Evolutionary conservation across 139 green algal genomes (phyloP).

Genomic region (Chlorella sorokiniana): DNA sequence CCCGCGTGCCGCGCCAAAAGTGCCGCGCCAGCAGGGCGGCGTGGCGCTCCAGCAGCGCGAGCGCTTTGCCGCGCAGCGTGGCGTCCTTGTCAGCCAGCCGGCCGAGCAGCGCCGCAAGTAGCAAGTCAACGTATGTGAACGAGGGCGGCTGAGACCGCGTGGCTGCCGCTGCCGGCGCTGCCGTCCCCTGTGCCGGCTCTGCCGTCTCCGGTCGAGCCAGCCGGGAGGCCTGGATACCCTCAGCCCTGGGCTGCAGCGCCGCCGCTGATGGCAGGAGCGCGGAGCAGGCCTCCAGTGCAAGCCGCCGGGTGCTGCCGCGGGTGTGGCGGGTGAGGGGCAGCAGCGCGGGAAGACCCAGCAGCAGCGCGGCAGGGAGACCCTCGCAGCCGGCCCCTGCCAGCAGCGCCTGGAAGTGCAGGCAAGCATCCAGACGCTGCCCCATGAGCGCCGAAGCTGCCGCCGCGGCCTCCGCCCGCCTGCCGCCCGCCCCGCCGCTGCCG

Average conservation of each 20-base stretch:
- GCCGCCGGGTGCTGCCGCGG: constrained; percentile 6
- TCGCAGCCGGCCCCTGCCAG: background rate
- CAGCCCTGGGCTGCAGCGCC: background rate
- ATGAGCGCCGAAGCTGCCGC: background rate
- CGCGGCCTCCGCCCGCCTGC: background rate
- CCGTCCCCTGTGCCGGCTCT: background rate
- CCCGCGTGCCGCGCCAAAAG: background rate
- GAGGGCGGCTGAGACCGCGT: background rate
- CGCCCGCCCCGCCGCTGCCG: no score
- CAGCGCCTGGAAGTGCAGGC: background rate
- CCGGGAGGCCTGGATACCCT: no score
- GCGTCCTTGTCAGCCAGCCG: constrained; percentile 5
- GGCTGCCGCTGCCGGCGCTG: background rate
- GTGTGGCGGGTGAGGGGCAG: background rate
- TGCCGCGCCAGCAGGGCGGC: background rate
- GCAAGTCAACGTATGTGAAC: no score
- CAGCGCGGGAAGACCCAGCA: constrained; percentile 8
- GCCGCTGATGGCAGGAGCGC: background rate
- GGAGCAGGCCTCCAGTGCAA: background rate
- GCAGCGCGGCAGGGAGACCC: background rate
- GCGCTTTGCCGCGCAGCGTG: constrained; percentile 9
- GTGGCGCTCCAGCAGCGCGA: constrained; percentile 8
- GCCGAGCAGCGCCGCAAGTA: background rate
- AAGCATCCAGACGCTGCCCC: background rate
- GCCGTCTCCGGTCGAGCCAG: background rate